These are phyloP conservation scores for Penicillium verrucosum DNA, from an alignment of 2,329 filamentous ascomycete species.

Conservation along the genomic window DNA sequence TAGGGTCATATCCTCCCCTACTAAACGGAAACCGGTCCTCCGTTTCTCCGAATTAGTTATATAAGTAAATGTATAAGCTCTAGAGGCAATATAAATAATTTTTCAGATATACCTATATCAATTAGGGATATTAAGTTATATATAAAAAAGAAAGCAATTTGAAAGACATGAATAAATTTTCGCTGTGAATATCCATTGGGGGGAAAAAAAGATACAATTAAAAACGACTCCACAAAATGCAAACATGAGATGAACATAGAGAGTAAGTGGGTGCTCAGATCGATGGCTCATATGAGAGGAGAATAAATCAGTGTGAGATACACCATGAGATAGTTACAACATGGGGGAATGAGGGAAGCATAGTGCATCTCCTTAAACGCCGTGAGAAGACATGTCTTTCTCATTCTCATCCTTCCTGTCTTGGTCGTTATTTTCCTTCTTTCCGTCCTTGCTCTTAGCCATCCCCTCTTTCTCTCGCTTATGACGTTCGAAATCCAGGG, in stretches of 20 bases:
- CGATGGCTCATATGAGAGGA: background rate
- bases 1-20: no score
- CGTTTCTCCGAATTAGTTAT: no score
- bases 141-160: background rate
- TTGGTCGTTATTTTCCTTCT: background rate
- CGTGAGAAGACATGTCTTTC: no score
- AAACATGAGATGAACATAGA: background rate
- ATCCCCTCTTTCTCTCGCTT: slow-evolving; percentile 8
- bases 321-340: background rate
- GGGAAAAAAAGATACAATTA: background rate
- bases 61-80: no score
- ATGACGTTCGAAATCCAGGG: slow-evolving; percentile 31
- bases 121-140: background rate
- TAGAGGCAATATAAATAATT: no score
- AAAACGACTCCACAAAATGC: background rate
- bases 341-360: background rate
- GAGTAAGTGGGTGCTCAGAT: background rate
- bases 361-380: background rate
- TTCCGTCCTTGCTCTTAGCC: background rate
- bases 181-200: background rate
- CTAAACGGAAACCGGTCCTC: no score
- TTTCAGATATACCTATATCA: no score
- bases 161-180: background rate
- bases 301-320: background rate
- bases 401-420: background rate